A percentile compares a stretch with the other conserved stretches of the same genome.
phyloP scores from a whole-genome alignment of 192 early-diverging fungal species.

The Allomyces javanicus region DNA sequence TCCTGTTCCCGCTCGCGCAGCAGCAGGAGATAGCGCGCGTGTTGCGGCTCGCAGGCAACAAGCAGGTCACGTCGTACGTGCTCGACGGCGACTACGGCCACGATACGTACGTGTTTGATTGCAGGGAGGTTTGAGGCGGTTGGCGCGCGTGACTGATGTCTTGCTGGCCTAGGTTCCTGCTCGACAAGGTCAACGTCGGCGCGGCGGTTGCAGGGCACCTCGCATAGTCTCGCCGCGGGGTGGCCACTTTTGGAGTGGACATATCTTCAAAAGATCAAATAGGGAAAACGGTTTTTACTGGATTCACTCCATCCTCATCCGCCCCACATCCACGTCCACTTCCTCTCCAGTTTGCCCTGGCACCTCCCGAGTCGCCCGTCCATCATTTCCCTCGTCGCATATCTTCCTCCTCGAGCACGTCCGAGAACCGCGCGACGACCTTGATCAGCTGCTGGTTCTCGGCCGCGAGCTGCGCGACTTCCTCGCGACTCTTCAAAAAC shows the following conservation, averaged over 20 bases:
- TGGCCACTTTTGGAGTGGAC: too few relatives aligned
- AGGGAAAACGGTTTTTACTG: too few relatives aligned
- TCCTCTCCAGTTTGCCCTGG: too few relatives aligned
- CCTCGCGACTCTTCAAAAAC: not conserved
- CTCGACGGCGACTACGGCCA: conserved; percentile 93
- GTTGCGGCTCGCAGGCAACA: conserved; percentile 65
- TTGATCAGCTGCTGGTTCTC: not conserved
- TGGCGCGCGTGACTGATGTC: too few relatives aligned
- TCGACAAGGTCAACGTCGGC: conserved; percentile 75
- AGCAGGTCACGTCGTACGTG: conserved; percentile 85
- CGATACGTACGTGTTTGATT: conserved; percentile 35
- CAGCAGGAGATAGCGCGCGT: conserved; percentile 90
- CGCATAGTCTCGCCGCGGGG: too few relatives aligned
- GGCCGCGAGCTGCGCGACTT: not conserved
- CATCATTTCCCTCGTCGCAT: too few relatives aligned
- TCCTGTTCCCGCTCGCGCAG: conserved; percentile 86
- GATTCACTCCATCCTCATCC: not conserved
- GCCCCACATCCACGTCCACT: not conserved
- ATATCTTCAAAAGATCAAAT: too few relatives aligned
- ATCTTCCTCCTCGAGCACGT: not conserved
- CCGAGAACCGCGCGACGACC: not conserved
- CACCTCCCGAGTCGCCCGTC: too few relatives aligned
- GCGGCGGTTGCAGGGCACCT: conserved; percentile 84
- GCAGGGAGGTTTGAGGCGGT: too few relatives aligned
- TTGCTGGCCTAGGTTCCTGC: conserved; percentile 33